phyloP scores from a whole-genome alignment of 2,329 filamentous ascomycete species.

The Aureobasidium lini region DNA sequence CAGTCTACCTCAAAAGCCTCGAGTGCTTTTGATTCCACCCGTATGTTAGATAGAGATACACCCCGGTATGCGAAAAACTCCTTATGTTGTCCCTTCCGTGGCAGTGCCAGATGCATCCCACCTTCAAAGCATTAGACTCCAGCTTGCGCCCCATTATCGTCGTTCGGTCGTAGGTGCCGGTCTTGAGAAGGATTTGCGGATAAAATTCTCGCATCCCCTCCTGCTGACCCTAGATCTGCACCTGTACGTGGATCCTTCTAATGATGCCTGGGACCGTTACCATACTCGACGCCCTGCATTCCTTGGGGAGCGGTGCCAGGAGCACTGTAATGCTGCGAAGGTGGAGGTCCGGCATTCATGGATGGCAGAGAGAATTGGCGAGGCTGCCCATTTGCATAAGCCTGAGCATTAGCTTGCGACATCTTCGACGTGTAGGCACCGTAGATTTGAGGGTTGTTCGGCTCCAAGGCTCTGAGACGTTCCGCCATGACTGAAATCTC shows the following conservation, averaged over 20 bases:
- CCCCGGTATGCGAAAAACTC: conserved; percentile 6
- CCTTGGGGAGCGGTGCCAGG: conserved; percentile 25
- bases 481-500: conserved; percentile 41
- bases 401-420: conserved; percentile 33
- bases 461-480: conserved; percentile 39
- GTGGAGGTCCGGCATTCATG: conserved; percentile 21
- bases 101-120: background rate
- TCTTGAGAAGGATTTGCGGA: background rate
- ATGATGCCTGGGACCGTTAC: conserved; percentile 10
- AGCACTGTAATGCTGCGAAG: conserved; percentile 23
- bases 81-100: background rate
- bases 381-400: conserved; percentile 24
- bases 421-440: conserved; percentile 39
- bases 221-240: background rate
- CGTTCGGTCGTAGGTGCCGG: background rate
- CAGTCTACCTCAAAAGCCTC: conserved; percentile 1
- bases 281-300: conserved; percentile 45
- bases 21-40: conserved; percentile 2
- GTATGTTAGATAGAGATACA: conserved; percentile 12
- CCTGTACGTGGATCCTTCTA: background rate
- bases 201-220: background rate
- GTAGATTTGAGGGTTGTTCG: conserved; percentile 40
- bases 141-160: background rate
- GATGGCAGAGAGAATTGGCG: conserved; percentile 29
- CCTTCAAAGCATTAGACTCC: conserved; percentile 1